Evolutionary conservation across 306 rosid genomes (phyloP).

Genomic region (Pyrus communis): DNA sequence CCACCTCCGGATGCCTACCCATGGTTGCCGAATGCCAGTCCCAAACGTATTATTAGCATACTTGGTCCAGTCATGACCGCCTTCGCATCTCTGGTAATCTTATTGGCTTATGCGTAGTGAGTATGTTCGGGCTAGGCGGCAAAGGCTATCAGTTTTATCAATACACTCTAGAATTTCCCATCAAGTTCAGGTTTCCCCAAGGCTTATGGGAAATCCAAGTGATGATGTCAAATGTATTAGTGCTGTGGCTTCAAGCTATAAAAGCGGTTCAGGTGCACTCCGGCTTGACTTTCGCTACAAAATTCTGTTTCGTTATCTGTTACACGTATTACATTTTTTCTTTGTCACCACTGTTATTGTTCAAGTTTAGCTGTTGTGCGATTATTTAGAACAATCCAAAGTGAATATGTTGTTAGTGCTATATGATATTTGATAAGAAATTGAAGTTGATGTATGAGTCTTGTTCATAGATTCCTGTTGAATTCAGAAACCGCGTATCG

Average conservation of each 20-base stretch:
- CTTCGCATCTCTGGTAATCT: constrained; percentile 41
- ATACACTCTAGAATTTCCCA: constrained; percentile 7
- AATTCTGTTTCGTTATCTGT: constrained; percentile 12
- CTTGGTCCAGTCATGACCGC: constrained; percentile 29
- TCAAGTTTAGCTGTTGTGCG: constrained; percentile 14
- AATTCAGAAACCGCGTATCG: background rate
- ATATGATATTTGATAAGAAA: constrained; percentile 20
- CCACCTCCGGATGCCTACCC: constrained; percentile 99
- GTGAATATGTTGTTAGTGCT: constrained; percentile 18
- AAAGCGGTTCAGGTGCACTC: constrained; percentile 15
- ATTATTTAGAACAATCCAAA: constrained; percentile 16
- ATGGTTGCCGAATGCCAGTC: constrained; percentile 74
- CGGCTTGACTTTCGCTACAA: constrained; percentile 1
- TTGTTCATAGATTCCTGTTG: background rate
- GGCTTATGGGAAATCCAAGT: constrained; percentile 20
- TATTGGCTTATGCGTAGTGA: constrained; percentile 34
- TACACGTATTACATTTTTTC: constrained; percentile 2
- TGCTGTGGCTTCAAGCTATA: constrained; percentile 13
- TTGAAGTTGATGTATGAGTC: constrained; percentile 5
- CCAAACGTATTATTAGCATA: constrained; percentile 32
- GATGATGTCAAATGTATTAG: constrained; percentile 12
- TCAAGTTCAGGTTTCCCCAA: constrained; percentile 1
- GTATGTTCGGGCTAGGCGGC: background rate
- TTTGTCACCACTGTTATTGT: constrained; percentile 9
- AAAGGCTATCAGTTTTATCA: constrained; percentile 7